Conservation (phyloP, 768 basidiomycete genomes). For the Porphyrellus cyaneotinctus region DNA sequence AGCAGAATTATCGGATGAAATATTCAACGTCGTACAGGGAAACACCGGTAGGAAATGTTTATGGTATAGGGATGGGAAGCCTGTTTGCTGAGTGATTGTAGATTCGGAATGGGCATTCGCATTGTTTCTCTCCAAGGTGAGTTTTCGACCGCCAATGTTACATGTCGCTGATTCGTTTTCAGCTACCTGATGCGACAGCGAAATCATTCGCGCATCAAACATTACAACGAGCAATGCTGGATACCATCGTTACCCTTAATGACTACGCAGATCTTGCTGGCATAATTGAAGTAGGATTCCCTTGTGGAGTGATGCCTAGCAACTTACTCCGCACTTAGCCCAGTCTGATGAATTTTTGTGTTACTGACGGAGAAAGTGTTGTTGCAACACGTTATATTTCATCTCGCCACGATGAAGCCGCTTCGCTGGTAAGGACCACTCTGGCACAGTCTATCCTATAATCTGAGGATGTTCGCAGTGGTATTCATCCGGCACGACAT, state of each 20-base stretch:
- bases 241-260: slow-evolving; percentile 81
- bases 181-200: slow-evolving; percentile 82
- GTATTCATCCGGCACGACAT: slow-evolving; percentile 94
- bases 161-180: slow-evolving; percentile 8
- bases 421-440: slow-evolving; percentile 61
- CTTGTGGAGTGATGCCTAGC: not conserved
- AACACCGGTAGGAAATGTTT: slow-evolving; percentile 66
- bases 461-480: slow-evolving; percentile 45
- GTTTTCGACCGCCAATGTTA: not conserved
- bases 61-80: not conserved
- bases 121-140: slow-evolving; percentile 78
- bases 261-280: slow-evolving; percentile 65
- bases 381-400: slow-evolving; percentile 95
- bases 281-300: slow-evolving; percentile 57
- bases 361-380: slow-evolving; percentile 92
- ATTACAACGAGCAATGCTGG: slow-evolving; percentile 82
- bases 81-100: slow-evolving; percentile 21
- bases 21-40: slow-evolving; percentile 85
- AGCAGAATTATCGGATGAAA: slow-evolving; percentile 68
- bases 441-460: not conserved
- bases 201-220: slow-evolving; percentile 65
- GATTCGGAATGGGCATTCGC: slow-evolving; percentile 99
- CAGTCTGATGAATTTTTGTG: slow-evolving; percentile 91
- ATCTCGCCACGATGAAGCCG: slow-evolving; percentile 86
- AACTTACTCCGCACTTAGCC: slow-evolving; percentile 45